A percentile compares a stretch with the other conserved stretches of the same genome.
Conservation (phyloP, 148 eudicot species). For the Cornus kousa region DNA sequence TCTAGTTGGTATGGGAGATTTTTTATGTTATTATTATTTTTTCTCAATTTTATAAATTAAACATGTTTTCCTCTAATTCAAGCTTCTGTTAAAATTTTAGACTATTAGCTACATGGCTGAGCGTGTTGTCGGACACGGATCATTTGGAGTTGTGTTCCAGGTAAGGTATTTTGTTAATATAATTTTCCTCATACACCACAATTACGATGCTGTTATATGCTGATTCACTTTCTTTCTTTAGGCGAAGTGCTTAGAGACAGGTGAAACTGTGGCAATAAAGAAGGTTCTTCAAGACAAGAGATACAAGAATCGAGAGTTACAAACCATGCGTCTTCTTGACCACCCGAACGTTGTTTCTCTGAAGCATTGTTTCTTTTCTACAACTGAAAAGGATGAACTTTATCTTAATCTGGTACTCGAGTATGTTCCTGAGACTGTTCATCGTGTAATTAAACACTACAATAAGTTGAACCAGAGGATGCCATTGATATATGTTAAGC, state of each 20-base stretch:
- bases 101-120: slow-evolving; percentile 74
- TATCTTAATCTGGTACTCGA: slow-evolving; percentile 74
- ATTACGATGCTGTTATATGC: neutral
- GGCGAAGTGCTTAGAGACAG: slow-evolving; percentile 83
- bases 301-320: slow-evolving; percentile 79
- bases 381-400: slow-evolving; percentile 73
- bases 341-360: slow-evolving; percentile 69
- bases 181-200: neutral
- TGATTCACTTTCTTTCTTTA: slow-evolving; percentile 22
- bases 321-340: slow-evolving; percentile 71
- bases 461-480: slow-evolving; percentile 68
- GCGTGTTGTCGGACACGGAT: slow-evolving; percentile 62
- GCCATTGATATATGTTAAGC: slow-evolving; percentile 45
- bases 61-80: neutral
- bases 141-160: slow-evolving; percentile 69
- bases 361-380: slow-evolving; percentile 77
- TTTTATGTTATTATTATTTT: neutral
- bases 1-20: neutral
- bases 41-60: neutral
- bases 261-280: slow-evolving; percentile 76
- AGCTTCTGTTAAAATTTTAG: slow-evolving; percentile 21
- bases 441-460: slow-evolving; percentile 62
- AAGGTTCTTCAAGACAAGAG: slow-evolving; percentile 83
- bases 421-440: slow-evolving; percentile 79
- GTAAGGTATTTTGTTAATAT: slow-evolving; percentile 18